These are phyloP conservation scores for Nicotiana sylvestris DNA, from an alignment of 257 asterid genomes.

Conservation along the genomic window DNA sequence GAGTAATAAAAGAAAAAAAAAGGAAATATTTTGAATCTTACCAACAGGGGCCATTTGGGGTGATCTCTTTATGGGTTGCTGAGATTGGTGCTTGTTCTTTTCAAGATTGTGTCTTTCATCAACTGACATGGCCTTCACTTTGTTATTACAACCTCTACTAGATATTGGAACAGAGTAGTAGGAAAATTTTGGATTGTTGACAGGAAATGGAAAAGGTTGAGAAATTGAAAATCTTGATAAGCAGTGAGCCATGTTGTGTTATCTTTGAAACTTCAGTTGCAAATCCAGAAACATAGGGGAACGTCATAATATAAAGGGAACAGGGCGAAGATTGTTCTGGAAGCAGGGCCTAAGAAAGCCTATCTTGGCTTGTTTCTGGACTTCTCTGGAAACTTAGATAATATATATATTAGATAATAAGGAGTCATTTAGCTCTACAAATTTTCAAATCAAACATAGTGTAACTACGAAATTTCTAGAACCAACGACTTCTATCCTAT, in stretches of 20 bases:
- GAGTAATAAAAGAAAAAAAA: background rate
- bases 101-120: slow-evolving; percentile 44
- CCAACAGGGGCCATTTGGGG: slow-evolving; percentile 49
- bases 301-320: slow-evolving; percentile 20
- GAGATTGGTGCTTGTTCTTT: slow-evolving; percentile 31
- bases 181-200: slow-evolving; percentile 12
- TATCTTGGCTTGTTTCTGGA: slow-evolving; percentile 26
- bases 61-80: slow-evolving; percentile 39
- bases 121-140: slow-evolving; percentile 27
- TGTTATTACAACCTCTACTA: background rate
- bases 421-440: too few relatives aligned
- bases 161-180: slow-evolving; percentile 5
- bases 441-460: too few relatives aligned
- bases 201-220: slow-evolving; percentile 11
- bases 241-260: slow-evolving; percentile 32
- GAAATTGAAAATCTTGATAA: slow-evolving; percentile 32
- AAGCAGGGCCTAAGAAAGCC: slow-evolving; percentile 3
- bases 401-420: too few relatives aligned
- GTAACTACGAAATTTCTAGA: too few relatives aligned
- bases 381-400: slow-evolving; percentile 29
- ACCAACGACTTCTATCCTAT: too few relatives aligned
- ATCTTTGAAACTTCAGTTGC: too few relatives aligned
- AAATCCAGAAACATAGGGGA: background rate
- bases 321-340: slow-evolving; percentile 36
- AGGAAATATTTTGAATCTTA: slow-evolving; percentile 5